Conservation (phyloP, 148 eudicot genomes). For the Talinum fruticosum region DNA sequence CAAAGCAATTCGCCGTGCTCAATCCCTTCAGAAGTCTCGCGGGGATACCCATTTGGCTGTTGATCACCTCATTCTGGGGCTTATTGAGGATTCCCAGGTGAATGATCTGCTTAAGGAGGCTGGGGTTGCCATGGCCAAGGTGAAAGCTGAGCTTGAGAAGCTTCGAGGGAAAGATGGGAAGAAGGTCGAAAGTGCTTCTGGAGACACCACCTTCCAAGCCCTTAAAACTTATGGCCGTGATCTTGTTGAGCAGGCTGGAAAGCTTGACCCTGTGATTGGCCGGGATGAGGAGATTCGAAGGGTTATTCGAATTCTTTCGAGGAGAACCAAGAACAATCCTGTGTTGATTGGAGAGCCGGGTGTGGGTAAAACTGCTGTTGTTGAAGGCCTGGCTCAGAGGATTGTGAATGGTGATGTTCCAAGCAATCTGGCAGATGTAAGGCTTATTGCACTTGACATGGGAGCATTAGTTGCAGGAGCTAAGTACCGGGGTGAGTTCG, state of each 20-base stretch:
- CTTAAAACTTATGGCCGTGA: slow-evolving; percentile 78
- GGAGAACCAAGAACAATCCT: too few species aligned
- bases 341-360: too few species aligned
- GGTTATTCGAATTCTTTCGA: slow-evolving; percentile 61
- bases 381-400: slow-evolving; percentile 85
- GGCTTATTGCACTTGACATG: slow-evolving; percentile 81
- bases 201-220: slow-evolving; percentile 64
- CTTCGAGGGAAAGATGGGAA: slow-evolving; percentile 69
- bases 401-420: slow-evolving; percentile 83
- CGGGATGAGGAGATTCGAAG: slow-evolving; percentile 83
- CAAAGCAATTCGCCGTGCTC: slow-evolving; percentile 67
- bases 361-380: slow-evolving; percentile 61
- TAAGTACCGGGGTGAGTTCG: slow-evolving; percentile 79
- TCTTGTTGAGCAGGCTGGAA: slow-evolving; percentile 79
- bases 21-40: slow-evolving; percentile 50
- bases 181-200: slow-evolving; percentile 83
- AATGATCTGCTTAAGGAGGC: slow-evolving; percentile 56
- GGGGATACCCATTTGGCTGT: slow-evolving; percentile 76
- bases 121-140: slow-evolving; percentile 45
- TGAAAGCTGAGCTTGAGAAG: slow-evolving; percentile 65
- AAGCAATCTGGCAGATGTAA: slow-evolving; percentile 62
- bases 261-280: slow-evolving; percentile 86
- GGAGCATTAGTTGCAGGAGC: slow-evolving; percentile 87
- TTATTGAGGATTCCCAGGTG: slow-evolving; percentile 73
- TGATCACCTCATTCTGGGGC: slow-evolving; percentile 65